A percentile compares a stretch with the other conserved stretches of the same genome.
Conservation (phyloP, 2,329 filamentous ascomycete genomes). For the Gaeumannomyces sp. region DNA sequence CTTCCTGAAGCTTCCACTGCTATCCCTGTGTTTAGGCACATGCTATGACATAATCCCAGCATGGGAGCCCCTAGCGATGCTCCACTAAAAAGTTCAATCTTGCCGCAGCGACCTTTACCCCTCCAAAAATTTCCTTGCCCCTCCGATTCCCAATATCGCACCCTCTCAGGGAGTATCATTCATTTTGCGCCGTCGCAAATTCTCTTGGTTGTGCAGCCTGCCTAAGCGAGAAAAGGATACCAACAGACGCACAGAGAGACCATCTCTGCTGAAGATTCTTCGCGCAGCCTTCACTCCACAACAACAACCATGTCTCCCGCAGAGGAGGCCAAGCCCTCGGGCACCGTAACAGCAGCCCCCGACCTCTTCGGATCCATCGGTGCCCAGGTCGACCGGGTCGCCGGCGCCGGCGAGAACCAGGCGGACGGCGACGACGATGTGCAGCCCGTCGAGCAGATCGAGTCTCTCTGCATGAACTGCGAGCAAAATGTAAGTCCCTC, state of each 20-base stretch:
- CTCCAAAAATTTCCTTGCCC: slow-evolving; percentile 12
- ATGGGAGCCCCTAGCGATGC: not conserved
- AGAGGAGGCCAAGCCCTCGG: slow-evolving; percentile 19
- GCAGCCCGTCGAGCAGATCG: slow-evolving; percentile 59
- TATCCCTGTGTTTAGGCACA: not conserved
- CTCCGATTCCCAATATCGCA: not conserved
- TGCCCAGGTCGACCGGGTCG: slow-evolving; percentile 50
- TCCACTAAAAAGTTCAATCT: slow-evolving; percentile 1
- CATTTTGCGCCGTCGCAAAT: not conserved
- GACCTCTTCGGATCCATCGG: slow-evolving; percentile 60
- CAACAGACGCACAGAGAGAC: not conserved
- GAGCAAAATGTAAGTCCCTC: slow-evolving; percentile 58
- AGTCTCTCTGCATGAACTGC: slow-evolving; percentile 84
- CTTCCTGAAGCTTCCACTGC: slow-evolving; percentile 2
- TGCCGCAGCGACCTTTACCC: slow-evolving; percentile 7
- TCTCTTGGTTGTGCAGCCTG: not conserved
- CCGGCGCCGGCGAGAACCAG: slow-evolving; percentile 22
- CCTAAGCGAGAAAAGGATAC: not conserved
- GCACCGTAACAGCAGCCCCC: slow-evolving; percentile 30
- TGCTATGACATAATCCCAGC: slow-evolving; percentile 5
- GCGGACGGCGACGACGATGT: slow-evolving; percentile 38
- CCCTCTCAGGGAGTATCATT: not conserved
- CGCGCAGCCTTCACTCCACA: not conserved
- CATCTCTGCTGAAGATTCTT: not conserved
- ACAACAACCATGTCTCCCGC: slow-evolving; percentile 25